Base-by-base conservation (phyloP, 2,329 filamentous ascomycete genomes). In the Xylaria sp. region DNA sequence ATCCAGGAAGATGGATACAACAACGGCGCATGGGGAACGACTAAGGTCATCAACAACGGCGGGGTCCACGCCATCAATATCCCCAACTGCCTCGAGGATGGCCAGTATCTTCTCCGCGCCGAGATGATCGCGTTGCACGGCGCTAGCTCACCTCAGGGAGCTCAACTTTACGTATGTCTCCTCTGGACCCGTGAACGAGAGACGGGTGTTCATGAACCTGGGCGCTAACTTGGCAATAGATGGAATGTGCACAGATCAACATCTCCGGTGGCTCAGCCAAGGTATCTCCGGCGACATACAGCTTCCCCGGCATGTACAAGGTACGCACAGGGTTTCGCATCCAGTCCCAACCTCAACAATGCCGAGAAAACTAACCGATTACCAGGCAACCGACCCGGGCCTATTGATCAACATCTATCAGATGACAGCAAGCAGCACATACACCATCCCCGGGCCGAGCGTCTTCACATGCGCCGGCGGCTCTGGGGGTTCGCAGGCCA, bases 41-140 rank as follows among this genome's bases (percentile, higher is more conserved):
- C 80, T 21, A 83, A 81, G 65, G 78, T 86, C 66, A 84, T 86
- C 71, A 79, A 82, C 47, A 84, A 84, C 73, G 81, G 81, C 70
- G 81, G 83, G 64, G 81, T 81, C 57, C 85, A 86, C 74, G 77
- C 81, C 53, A 84, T 88, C 67, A 82, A 80, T 58, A 86, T 90
- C 63, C 88, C 87, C 3, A 71, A 77, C 29, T 84, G 83, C 69
- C 82, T 90, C 48, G 82, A 82, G 13, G 78, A 86, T 9, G 88
- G 88, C 37, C 83, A 88, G 73, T 89, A 90, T 75, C 84, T 90
- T 51, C 82, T 89, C 25, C 84, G 88, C 37, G 86, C 87, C 60
- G 87, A 90, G 79, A 83, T 89, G 76, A 85, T 90, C 62, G 87
- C 87, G 12, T 82, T 90, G 4, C 87, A 90, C 78, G 79, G 75